Conservation (phyloP, 768 basidiomycete species). For the Cystoderma amianthinum region DNA sequence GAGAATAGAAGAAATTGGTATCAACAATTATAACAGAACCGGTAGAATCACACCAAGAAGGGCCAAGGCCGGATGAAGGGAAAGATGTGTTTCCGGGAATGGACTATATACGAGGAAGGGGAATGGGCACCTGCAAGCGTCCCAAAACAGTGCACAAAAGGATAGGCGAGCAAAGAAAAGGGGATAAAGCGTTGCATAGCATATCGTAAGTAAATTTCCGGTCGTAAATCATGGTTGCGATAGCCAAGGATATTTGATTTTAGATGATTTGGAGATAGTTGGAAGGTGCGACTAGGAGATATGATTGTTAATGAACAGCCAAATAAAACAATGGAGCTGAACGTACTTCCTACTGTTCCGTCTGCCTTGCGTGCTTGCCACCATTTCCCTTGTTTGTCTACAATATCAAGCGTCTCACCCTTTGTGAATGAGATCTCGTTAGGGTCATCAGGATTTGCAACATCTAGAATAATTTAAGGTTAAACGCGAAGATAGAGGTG, state of each 20-base stretch:
- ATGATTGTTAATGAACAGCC: not conserved
- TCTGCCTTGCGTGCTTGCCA: conserved; percentile 72
- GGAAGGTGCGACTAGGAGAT: not conserved
- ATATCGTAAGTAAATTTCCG: conserved; percentile 10
- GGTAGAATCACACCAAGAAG: not conserved
- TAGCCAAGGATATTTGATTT: too few relatives aligned
- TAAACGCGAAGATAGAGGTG: too few relatives aligned
- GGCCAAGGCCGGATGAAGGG: not conserved
- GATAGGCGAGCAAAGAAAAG: too few relatives aligned
- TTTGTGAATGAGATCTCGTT: conserved; percentile 83
- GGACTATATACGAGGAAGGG: too few relatives aligned
- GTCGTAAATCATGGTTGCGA: conserved; percentile 10
- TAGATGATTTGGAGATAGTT: not conserved
- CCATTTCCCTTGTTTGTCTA: conserved; percentile 80
- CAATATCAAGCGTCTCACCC: conserved; percentile 77
- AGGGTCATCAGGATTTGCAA: conserved; percentile 70
- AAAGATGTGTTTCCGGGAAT: not conserved
- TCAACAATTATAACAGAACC: too few relatives aligned
- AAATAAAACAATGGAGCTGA: not conserved
- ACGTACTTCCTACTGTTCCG: conserved; percentile 62
- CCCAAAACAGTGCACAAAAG: too few relatives aligned
- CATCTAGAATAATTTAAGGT: too few relatives aligned
- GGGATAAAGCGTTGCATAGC: conserved; percentile 6
- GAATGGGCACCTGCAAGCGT: too few relatives aligned
- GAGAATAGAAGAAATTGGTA: too few relatives aligned